Conservation (phyloP, 495 filamentous ascomycete species). For the Tetracladium marchalianum region DNA sequence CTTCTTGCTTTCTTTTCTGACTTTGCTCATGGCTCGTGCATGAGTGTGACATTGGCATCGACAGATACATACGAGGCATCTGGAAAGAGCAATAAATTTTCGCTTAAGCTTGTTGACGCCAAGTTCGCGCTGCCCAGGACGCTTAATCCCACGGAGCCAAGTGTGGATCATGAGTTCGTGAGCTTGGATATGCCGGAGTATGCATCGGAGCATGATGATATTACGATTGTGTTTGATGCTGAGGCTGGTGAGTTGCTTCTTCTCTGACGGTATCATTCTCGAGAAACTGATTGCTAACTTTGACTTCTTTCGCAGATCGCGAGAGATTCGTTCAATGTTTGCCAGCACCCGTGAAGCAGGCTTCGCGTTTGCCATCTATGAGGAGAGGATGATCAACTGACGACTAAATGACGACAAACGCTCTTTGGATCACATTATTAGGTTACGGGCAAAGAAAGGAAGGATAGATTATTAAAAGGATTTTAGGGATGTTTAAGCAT, state of each 20-base stretch:
- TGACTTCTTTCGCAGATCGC: constrained; percentile 4
- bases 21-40: constrained; percentile 71
- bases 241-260: constrained; percentile 53
- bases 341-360: constrained; percentile 16
- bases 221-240: constrained; percentile 71
- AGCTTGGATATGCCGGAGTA: constrained; percentile 81
- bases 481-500: too few species aligned
- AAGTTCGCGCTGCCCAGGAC: constrained; percentile 73
- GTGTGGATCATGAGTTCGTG: constrained; percentile 53
- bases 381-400: constrained; percentile 4
- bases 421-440: background rate
- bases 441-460: too few species aligned
- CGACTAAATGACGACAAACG: too few species aligned
- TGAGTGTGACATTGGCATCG: constrained; percentile 75
- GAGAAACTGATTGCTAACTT: constrained; percentile 6
- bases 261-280: background rate
- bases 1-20: constrained; percentile 75
- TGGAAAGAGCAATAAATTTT: constrained; percentile 53
- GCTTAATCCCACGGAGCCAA: constrained; percentile 10
- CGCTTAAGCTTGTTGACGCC: constrained; percentile 70
- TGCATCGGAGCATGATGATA: constrained; percentile 83
- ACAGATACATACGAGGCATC: constrained; percentile 72
- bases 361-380: constrained; percentile 16
- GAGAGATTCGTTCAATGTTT: constrained; percentile 15
- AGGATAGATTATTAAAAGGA: too few species aligned